Evolutionary conservation across 768 basidiomycete species (phyloP), one percentile per base, ranked within the genome.

Genomic region (Gautieria morchelliformis): DNA sequence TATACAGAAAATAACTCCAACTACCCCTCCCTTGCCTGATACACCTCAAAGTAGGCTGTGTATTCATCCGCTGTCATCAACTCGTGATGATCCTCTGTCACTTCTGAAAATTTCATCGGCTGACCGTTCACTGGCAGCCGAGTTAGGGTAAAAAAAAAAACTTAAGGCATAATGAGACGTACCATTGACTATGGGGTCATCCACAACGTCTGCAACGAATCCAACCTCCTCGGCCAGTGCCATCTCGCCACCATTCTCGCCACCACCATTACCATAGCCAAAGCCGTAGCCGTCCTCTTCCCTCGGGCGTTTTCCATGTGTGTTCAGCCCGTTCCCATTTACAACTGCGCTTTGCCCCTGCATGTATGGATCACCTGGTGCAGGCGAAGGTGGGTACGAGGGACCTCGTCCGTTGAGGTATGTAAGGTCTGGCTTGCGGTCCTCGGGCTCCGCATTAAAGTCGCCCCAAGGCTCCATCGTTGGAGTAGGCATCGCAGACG

Each of bases 11-110:
- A 27, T 5, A 2, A n/a, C 1, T 17, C 17, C 42, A 27, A 33
- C 48, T 49, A 49, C 27, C 56, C 47, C 39, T 33, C 58, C 17
- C 69, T 75, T 52, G 76, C 73, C 69, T 81, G 80, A 66, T 83
- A 74, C 59, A 89, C 74, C 63, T 87, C 82, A 66, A 84, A 91
- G 71, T 80, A 92, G 35, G 82, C 81, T 32, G 84, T 83, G 66
- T 95, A 95, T 70, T 96, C 93, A 56, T 94, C 93, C 1, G 89
- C 85, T 4, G 89, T 90, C 93, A 96, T 96, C 63, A 84, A 66
- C 48, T 93, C 93, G 64, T 93, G 87, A 66, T 94, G 87, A 62
- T 93, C 94, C 63, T 96, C 93, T 3, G 89, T 94, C 44, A 98
- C 82, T 60, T 85, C 76, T 4, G 84, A 88, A 63, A 89, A 86